Percentiles rank a stretch among this genome's conserved stretches.
Conservation (phyloP, 768 basidiomycete genomes). For the Boletales sp. region DNA sequence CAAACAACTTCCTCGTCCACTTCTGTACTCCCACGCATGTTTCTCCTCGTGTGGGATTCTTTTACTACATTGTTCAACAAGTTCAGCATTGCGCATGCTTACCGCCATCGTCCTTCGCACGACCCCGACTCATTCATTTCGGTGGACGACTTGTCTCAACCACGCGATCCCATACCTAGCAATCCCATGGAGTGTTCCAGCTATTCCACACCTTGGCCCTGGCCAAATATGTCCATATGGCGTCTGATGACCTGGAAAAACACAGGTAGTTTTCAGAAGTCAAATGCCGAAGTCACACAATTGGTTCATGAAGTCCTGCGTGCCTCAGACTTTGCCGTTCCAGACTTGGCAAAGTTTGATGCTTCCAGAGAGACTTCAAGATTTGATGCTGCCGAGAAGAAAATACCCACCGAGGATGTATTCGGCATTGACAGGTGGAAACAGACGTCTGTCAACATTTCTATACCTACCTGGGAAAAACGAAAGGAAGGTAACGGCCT, state of each 20-base stretch:
- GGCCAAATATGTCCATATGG: neutral
- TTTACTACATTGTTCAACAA: neutral
- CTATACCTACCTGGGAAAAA: neutral
- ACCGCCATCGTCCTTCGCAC: neutral
- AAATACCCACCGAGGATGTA: neutral
- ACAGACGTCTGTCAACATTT: neutral
- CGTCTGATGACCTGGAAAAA: neutral
- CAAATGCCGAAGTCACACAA: neutral
- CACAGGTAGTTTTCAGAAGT: neutral
- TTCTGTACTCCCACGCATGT: neutral
- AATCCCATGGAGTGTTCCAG: too few relatives aligned
- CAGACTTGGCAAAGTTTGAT: neutral
- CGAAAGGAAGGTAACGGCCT: neutral
- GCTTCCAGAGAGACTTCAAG: neutral
- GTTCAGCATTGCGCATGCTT: neutral
- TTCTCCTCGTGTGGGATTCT: neutral
- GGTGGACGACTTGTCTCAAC: neutral
- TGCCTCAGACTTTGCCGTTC: neutral
- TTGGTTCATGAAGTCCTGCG: neutral
- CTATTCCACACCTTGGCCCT: neutral
- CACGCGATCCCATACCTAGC: too few relatives aligned
- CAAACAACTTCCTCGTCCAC: neutral
- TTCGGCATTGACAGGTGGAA: neutral
- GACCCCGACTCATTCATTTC: neutral
- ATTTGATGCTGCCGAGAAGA: neutral